Evolutionary conservation across 495 filamentous ascomycete genomes (phyloP).

Genomic region (Aspergillus ellipticus): DNA sequence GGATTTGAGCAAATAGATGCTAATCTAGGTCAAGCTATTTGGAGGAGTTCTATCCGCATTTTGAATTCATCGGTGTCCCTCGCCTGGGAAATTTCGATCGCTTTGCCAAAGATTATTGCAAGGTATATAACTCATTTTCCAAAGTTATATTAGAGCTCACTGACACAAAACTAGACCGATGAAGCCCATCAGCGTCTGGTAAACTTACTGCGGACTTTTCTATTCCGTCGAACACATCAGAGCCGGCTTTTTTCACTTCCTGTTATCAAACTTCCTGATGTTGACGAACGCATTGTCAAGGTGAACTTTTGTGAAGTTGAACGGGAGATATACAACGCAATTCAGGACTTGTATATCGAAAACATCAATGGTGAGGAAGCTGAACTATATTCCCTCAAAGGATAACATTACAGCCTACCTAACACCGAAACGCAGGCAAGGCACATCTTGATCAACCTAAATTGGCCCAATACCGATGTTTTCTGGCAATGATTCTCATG

Average conservation of each 20-base stretch:
- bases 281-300: slow-evolving; percentile 27
- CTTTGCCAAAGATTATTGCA: slow-evolving; percentile 50
- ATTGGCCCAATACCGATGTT: slow-evolving; percentile 18
- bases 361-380: slow-evolving; percentile 28
- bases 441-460: neutral
- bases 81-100: slow-evolving; percentile 32
- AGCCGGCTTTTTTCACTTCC: slow-evolving; percentile 51
- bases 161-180: slow-evolving; percentile 18
- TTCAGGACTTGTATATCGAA: slow-evolving; percentile 31
- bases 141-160: neutral
- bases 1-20: neutral
- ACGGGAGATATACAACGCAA: slow-evolving; percentile 43
- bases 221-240: slow-evolving; percentile 51
- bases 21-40: slow-evolving; percentile 17
- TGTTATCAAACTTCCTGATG: slow-evolving; percentile 52
- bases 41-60: slow-evolving; percentile 56
- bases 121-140: slow-evolving; percentile 10
- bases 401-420: neutral
- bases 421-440: slow-evolving; percentile 1
- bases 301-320: slow-evolving; percentile 48
- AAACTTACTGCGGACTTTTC: slow-evolving; percentile 40
- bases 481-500: slow-evolving; percentile 38
- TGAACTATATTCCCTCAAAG: neutral
- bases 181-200: slow-evolving; percentile 27
- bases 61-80: slow-evolving; percentile 55